A percentile compares a stretch with the other conserved stretches of the same genome.
Conservation (phyloP, 805 yeast species). For the Hanseniaspora pseudoguilliermondii region DNA sequence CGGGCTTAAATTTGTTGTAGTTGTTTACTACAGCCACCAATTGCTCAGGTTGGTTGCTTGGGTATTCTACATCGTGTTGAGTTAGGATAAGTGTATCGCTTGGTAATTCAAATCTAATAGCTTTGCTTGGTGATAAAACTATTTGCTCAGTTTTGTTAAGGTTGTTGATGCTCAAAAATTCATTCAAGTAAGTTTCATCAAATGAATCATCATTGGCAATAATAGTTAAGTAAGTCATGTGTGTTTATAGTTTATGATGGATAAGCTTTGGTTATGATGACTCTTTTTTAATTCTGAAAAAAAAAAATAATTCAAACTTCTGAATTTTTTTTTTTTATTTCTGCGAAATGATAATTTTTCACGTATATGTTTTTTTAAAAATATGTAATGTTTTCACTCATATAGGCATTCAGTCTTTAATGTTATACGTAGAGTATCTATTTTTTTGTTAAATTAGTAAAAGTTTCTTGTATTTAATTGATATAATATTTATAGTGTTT, state of each 20-base stretch:
- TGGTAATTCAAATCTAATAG: constrained; percentile 6
- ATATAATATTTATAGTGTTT: too few species aligned
- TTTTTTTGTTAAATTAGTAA: too few species aligned
- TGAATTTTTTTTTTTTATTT: neutral
- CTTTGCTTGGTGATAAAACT: constrained; percentile 8
- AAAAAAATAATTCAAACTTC: neutral
- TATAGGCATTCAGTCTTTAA: too few species aligned
- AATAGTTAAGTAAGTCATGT: constrained; percentile 5
- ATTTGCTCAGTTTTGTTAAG: neutral
- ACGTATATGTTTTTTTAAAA: too few species aligned
- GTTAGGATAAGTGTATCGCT: constrained; percentile 1
- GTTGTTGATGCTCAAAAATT: neutral
- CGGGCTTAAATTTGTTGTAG: constrained; percentile 18
- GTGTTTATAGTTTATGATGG: neutral
- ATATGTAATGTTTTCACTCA: too few species aligned
- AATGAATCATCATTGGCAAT: constrained; percentile 2
- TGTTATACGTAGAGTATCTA: too few species aligned
- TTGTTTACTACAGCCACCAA: constrained; percentile 21
- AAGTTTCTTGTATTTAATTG: too few species aligned
- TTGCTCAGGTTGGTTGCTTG: constrained; percentile 20
- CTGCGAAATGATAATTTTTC: too few species aligned
- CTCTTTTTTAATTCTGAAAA: neutral
- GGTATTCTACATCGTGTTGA: constrained; percentile 18
- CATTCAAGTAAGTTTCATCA: neutral
- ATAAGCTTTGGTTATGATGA: neutral